Evolutionary conservation across 164 flowering plant genomes (phyloP).

Genomic region (Nelumbo lutea): DNA sequence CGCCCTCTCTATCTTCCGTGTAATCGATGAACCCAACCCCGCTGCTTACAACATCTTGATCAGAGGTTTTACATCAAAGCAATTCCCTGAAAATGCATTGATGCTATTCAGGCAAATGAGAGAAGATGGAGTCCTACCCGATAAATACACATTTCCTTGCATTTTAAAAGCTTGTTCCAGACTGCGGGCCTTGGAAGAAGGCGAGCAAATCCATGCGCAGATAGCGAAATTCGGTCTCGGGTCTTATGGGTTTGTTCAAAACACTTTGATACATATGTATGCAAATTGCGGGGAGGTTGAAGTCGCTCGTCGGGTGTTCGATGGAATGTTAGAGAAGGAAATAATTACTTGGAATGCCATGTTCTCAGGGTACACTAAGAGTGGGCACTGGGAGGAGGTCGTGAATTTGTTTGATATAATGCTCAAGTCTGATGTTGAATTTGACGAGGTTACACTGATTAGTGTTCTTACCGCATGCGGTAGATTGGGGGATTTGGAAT

Average conservation of each 20-base stretch:
- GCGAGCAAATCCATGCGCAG: slow-evolving; percentile 39
- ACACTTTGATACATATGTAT: slow-evolving; percentile 43
- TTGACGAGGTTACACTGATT: slow-evolving; percentile 38
- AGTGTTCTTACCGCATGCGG: slow-evolving; percentile 48
- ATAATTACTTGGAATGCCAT: slow-evolving; percentile 43
- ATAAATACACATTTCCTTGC: slow-evolving; percentile 35
- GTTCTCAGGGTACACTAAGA: slow-evolving; percentile 39
- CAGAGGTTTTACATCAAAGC: slow-evolving; percentile 29
- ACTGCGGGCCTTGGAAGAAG: slow-evolving; percentile 28
- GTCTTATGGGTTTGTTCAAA: slow-evolving; percentile 27
- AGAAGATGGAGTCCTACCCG: slow-evolving; percentile 25
- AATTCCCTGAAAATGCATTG: slow-evolving; percentile 29
- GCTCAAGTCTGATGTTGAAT: slow-evolving; percentile 19
- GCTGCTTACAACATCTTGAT: slow-evolving; percentile 39
- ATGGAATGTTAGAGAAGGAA: slow-evolving; percentile 31
- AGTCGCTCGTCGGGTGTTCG: slow-evolving; percentile 38
- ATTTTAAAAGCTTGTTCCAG: slow-evolving; percentile 46
- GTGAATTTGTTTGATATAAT: slow-evolving; percentile 32
- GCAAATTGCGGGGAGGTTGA: slow-evolving; percentile 30
- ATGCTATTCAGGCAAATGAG: slow-evolving; percentile 31
- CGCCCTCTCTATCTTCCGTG: slow-evolving; percentile 34
- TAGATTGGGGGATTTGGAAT: slow-evolving; percentile 35
- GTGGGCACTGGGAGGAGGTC: slow-evolving; percentile 32
- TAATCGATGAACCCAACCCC: slow-evolving; percentile 30
- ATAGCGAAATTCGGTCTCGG: slow-evolving; percentile 29